Evolutionary conservation across 2,329 filamentous ascomycete genomes (phyloP).

Genomic region (Ophiostoma piceae): DNA sequence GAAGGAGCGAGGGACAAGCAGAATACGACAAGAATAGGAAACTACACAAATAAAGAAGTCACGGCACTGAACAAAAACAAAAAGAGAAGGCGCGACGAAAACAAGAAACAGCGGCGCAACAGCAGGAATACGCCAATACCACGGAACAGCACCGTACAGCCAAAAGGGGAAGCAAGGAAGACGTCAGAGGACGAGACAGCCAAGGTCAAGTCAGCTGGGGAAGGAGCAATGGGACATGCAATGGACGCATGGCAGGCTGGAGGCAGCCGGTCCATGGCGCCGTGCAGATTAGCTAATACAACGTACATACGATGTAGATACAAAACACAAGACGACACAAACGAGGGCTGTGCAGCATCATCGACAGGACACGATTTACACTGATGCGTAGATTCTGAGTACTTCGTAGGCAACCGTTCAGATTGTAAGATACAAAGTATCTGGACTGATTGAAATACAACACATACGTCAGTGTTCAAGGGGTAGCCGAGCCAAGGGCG

Average conservation of each 20-base stretch:
- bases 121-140: neutral
- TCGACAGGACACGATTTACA: neutral
- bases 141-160: too few species aligned
- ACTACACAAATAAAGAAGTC: neutral
- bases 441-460: too few species aligned
- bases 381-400: neutral
- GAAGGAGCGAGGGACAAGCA: neutral
- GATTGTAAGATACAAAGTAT: too few species aligned
- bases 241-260: neutral
- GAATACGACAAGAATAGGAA: neutral
- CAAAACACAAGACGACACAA: neutral
- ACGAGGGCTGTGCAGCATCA: neutral
- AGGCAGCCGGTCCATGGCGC: neutral
- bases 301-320: neutral
- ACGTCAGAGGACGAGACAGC: neutral
- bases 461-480: slow-evolving; percentile 21
- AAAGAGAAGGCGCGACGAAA: slow-evolving; percentile 18
- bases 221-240: neutral
- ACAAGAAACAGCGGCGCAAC: neutral
- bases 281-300: neutral
- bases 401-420: neutral
- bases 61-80: neutral
- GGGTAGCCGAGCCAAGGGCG: slow-evolving; percentile 14
- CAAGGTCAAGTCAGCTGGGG: slow-evolving; percentile 3
- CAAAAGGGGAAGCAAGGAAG: neutral